Evolutionary conservation across 805 yeast genomes (phyloP), one percentile per base, ranked within the genome.

Genomic region (Saturnispora quitensis): DNA sequence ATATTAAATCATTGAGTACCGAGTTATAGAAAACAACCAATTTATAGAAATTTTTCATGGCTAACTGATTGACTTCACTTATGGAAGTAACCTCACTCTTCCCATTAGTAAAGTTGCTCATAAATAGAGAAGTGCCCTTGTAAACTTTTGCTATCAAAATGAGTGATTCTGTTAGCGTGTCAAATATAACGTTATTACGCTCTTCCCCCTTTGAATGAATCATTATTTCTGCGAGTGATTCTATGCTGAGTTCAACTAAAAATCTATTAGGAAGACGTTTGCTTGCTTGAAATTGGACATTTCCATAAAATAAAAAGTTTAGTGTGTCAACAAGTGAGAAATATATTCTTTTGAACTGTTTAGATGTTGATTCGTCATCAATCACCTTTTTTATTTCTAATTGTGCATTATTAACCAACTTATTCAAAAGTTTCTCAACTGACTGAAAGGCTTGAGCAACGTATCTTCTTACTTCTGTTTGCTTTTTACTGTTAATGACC

Each of bases 151-250:
- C 88, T 40, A 85, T 67, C 12, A 79, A 64, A 38, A 78, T 78
- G 51, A 86, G 66, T 2, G 79, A 75, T 43, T 83, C 84, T 8
- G 84, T 74, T 17, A 86, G 73, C 20, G 79, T 71, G 9, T 75
- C 73, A 3, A 74, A 73, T 2, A 83, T 77, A 6, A 75, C 68
- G 27, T 78, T 75, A 50, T 70, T 75, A 52, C 78, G 78, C 56
- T 83, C 89, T 61, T 84, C 89, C 47, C 76, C 80, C 24, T 78
- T 72, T 1, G 89, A 80, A 60, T 78, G 80, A 5, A 80, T 65
- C 18, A 82, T 68, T 51, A 84, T 68, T 48, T 82, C 74, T 2
- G 87, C 68, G 12, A 84, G 63, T 2, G 86, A 73, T 47, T 84
- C 75, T 18, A 84, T 78, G 0, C 87, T 77, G 60, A 83, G 81